Base-by-base conservation (phyloP, 495 filamentous ascomycete genomes). In the Penicillium antarcticum region DNA sequence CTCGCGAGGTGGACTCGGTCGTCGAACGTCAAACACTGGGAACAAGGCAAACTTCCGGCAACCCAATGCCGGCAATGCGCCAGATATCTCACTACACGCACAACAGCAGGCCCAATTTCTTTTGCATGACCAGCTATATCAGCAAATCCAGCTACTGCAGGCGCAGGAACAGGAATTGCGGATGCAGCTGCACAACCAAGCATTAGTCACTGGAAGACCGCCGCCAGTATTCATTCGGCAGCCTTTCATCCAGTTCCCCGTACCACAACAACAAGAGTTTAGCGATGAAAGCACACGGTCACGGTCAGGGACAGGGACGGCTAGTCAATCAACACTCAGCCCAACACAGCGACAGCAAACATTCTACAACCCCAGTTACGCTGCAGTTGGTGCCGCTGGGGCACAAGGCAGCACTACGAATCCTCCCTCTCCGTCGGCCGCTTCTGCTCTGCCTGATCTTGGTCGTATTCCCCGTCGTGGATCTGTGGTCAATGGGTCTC, bases 141-240 rank as follows among this genome's bases (percentile, higher is more conserved):
- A 84, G 51, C 80, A 85, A 51, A 86, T 83, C 47, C 82, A 85
- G 64, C 54, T 80, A 17, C 70, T 88, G 39, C 84, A 87, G 58
- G 81, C 77, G 17, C 84, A 88, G 64, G 80, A 84, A 48, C 81
- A 86, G 51, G 78, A 80, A 47, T 60, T 87, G 53, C 74, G 81
- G 46, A 68, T 85, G 52, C 81, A 84, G 51, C 67, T 84, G 24
- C 83, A 86, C 38, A 77, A 75, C 37, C 81, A 85, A 49, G 76
- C 79, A 5, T 67, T 83, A 31, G 57, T 75, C 13, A 81, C 80
- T 19, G 73, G 71, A 14, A 66, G 82, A 24, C 69, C 71, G 9
- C 76, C 74, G 1, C 76, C 76, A 33, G 65, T 72, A 16, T 61
- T 77, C 42, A 74, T 75, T 51, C 74, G 73, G 10, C 74, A 75